These are phyloP conservation scores for Pichia sp. DNA, from an alignment of 1,139 yeast species.

Conservation along the genomic window DNA sequence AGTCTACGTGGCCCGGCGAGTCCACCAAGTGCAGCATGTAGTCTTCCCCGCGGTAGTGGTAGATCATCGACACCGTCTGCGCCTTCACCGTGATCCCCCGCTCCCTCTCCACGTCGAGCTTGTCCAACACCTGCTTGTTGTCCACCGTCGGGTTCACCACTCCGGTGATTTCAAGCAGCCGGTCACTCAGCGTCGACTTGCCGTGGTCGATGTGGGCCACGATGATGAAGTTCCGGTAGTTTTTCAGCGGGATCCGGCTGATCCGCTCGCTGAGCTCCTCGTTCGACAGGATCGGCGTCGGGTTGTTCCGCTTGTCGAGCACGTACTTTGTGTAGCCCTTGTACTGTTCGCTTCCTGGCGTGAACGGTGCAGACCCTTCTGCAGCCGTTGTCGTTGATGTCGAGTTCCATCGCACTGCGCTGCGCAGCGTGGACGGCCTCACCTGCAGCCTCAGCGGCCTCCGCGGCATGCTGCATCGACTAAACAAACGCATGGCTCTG, in stretches of 20 bases:
- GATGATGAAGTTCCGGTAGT: slow-evolving; percentile 85
- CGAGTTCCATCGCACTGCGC: not conserved
- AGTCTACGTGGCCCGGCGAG: slow-evolving; percentile 98
- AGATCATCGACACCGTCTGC: slow-evolving; percentile 92
- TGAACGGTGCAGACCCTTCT: not conserved
- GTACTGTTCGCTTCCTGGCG: slow-evolving; percentile 20
- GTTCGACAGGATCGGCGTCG: slow-evolving; percentile 22
- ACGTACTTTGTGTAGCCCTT: slow-evolving; percentile 27
- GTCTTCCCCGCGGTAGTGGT: slow-evolving; percentile 64
- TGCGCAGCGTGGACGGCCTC: not conserved
- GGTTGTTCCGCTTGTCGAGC: slow-evolving; percentile 27
- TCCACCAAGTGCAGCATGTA: slow-evolving; percentile 86
- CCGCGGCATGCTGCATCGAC: no score
- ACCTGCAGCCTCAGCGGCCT: no score
- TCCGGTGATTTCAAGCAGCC: slow-evolving; percentile 82
- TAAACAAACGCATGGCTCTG: no score
- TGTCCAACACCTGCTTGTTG: slow-evolving; percentile 87
- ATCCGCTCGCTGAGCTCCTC: slow-evolving; percentile 46
- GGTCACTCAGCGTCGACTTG: slow-evolving; percentile 84
- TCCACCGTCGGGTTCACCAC: slow-evolving; percentile 71
- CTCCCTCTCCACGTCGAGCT: slow-evolving; percentile 90
- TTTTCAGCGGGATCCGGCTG: slow-evolving; percentile 68
- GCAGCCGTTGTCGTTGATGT: not conserved
- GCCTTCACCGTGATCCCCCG: slow-evolving; percentile 97
- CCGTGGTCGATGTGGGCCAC: slow-evolving; percentile 99